These are phyloP conservation scores for Plasmodium gaboni DNA, from an alignment of 169 alveolate genomes.

Conservation along the genomic window DNA sequence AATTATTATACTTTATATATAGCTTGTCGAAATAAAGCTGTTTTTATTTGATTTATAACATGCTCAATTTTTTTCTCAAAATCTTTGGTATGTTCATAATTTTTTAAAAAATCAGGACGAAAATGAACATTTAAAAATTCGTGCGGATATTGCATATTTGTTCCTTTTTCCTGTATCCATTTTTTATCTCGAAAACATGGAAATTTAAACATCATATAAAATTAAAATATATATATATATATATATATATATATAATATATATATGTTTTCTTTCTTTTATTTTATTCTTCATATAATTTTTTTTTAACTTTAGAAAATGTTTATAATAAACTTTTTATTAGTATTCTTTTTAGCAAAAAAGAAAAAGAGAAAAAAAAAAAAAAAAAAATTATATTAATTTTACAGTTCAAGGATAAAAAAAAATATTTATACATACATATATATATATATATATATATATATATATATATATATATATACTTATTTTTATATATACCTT, in stretches of 20 bases:
- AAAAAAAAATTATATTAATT: background rate
- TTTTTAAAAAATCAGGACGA: slow-evolving; percentile 67
- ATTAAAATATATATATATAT: background rate
- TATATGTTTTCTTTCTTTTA: too few relatives aligned
- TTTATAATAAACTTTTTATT: too few relatives aligned
- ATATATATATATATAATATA: too few relatives aligned
- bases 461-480: too few relatives aligned
- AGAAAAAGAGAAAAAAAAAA: background rate
- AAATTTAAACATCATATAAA: slow-evolving; percentile 39
- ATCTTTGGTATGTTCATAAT: slow-evolving; percentile 50
- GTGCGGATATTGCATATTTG: slow-evolving; percentile 56
- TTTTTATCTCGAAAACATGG: slow-evolving; percentile 74
- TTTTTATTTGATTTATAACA: slow-evolving; percentile 37
- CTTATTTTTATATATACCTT: too few relatives aligned
- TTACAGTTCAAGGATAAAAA: too few relatives aligned
- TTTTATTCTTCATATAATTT: too few relatives aligned
- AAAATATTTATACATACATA: too few relatives aligned
- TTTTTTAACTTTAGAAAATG: too few relatives aligned
- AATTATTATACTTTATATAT: slow-evolving; percentile 41
- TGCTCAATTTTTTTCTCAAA: slow-evolving; percentile 44
- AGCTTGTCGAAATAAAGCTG: slow-evolving; percentile 71
- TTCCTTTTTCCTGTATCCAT: slow-evolving; percentile 70
- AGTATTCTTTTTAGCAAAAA: background rate
- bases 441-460: too few relatives aligned
- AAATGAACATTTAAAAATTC: slow-evolving; percentile 55